Percentiles rank a stretch among this genome's conserved stretches.
These are phyloP conservation scores for Ceratobasidium sp. DNA, from an alignment of 1,284 basidiomycete species.

Conservation along the genomic window DNA sequence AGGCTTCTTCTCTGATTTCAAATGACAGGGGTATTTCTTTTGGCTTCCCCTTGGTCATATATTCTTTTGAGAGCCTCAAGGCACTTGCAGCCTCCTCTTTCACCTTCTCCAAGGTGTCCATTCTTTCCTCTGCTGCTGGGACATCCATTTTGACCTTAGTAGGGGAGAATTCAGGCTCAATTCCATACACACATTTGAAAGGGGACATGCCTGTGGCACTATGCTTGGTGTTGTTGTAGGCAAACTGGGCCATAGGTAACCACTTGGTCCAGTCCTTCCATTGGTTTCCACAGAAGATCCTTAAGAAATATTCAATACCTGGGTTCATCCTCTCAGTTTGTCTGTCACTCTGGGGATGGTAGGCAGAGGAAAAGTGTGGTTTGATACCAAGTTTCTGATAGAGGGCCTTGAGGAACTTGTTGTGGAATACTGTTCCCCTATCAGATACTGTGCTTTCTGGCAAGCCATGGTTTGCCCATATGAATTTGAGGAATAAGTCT, in stretches of 20 bases:
- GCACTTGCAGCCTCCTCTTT: too few relatives aligned
- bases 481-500: conserved; percentile 4
- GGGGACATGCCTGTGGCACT: too few relatives aligned
- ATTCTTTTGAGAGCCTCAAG: too few relatives aligned
- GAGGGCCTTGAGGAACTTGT: conserved; percentile 45
- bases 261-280: too few relatives aligned
- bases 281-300: not conserved
- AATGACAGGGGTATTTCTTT: too few relatives aligned
- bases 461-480: conserved; percentile 35
- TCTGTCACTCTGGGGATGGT: conserved; percentile 45
- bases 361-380: conserved; percentile 45
- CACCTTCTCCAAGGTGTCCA: too few relatives aligned
- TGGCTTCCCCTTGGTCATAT: too few relatives aligned
- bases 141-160: too few relatives aligned
- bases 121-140: too few relatives aligned
- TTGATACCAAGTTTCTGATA: conserved; percentile 32
- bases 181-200: too few relatives aligned
- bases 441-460: conserved; percentile 5
- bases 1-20: too few relatives aligned
- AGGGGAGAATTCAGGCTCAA: too few relatives aligned
- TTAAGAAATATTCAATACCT: conserved; percentile 8
- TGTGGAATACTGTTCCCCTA: conserved; percentile 45
- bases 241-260: not conserved
- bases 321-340: conserved; percentile 34
- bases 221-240: not conserved